A percentile compares a stretch with the other conserved stretches of the same genome.
Conservation (phyloP, 192 early-diverging fungal genomes). For the Backusella circina region DNA sequence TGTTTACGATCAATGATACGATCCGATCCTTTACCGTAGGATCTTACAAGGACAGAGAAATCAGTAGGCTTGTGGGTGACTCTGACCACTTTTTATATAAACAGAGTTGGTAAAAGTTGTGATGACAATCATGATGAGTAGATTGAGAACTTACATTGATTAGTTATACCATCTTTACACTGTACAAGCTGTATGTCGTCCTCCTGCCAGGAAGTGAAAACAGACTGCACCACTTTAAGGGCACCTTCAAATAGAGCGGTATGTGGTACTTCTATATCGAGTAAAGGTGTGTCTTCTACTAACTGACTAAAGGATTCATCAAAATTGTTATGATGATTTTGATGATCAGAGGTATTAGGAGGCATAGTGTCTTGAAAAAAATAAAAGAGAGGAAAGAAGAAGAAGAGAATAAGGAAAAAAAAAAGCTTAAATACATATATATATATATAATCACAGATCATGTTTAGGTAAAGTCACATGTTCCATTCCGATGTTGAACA, state of each 20-base stretch:
- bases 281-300: constrained; percentile 21
- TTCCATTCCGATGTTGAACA: not conserved
- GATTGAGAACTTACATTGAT: constrained; percentile 56
- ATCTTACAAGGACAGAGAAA: constrained; percentile 73
- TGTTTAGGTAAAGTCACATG: constrained; percentile 1
- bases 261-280: constrained; percentile 51
- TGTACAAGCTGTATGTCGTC: constrained; percentile 57
- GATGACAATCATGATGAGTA: not conserved
- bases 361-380: not conserved
- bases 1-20: constrained; percentile 83
- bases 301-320: constrained; percentile 9
- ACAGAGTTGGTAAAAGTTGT: not conserved
- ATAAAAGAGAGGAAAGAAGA: not conserved
- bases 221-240: constrained; percentile 40
- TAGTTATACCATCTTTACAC: constrained; percentile 81
- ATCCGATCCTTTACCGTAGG: constrained; percentile 85
- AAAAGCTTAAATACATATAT: no score
- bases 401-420: not conserved
- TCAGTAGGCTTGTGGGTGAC: constrained; percentile 56
- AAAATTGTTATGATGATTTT: not conserved
- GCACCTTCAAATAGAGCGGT: constrained; percentile 63
- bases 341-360: constrained; percentile 1
- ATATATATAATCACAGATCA: constrained; percentile 1
- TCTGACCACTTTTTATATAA: constrained; percentile 52
- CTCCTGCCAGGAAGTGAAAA: constrained; percentile 61